A percentile compares a stretch with the other conserved stretches of the same genome.
These are phyloP conservation scores for Ganoderma lucidum DNA, from an alignment of 1,284 basidiomycete species.

Conservation along the genomic window DNA sequence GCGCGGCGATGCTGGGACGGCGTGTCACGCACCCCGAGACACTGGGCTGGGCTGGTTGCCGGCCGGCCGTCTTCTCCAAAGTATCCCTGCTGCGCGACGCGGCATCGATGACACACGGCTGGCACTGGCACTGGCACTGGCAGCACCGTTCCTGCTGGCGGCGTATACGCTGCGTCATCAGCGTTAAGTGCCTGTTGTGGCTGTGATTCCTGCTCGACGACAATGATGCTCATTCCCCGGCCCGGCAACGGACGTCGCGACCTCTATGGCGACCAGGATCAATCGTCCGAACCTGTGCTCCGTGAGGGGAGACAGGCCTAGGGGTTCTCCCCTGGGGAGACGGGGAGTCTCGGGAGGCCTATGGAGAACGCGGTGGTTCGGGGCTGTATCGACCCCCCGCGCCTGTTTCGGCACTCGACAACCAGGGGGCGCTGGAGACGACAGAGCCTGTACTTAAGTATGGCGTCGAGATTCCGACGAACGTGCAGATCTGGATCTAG, in stretches of 20 bases:
- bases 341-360: constrained; percentile 4
- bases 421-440: neutral
- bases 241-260: constrained; percentile 27
- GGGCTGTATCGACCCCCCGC: neutral
- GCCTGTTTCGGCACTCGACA: neutral
- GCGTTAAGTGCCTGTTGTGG: constrained; percentile 16
- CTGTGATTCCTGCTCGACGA: constrained; percentile 25
- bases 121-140: constrained; percentile 4
- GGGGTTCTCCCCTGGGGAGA: neutral
- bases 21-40: neutral
- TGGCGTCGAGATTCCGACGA: neutral
- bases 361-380: constrained; percentile 13
- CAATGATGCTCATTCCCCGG: constrained; percentile 24
- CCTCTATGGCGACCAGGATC: constrained; percentile 30
- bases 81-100: neutral
- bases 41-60: neutral
- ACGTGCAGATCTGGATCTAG: constrained; percentile 1
- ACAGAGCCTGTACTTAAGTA: neutral
- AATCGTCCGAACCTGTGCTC: constrained; percentile 19
- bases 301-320: constrained; percentile 2
- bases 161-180: constrained; percentile 4
- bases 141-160: neutral
- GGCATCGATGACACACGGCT: neutral
- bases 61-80: neutral
- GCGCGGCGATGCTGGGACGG: constrained; percentile 1